Base-by-base conservation (phyloP, 352 stramenopile species). In the Phytophthora macrochlamydospora region DNA sequence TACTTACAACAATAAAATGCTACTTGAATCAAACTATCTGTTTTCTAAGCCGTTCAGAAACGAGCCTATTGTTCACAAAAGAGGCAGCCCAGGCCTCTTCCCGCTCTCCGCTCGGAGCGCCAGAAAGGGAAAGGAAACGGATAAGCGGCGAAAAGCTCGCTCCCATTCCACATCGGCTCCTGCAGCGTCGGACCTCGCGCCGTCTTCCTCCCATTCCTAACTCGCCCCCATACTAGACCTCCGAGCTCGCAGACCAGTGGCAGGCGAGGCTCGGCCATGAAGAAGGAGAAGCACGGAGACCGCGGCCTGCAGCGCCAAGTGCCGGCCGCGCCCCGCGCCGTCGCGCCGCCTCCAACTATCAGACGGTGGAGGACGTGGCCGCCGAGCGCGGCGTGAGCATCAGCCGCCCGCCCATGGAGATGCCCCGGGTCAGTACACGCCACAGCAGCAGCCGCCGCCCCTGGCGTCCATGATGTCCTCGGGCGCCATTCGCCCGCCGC, bases 281-380 rank as follows among this genome's bases (percentile, higher is more conserved):
- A 72, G 59, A 69, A 72, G 35, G 51, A 73, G 31, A 73, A 73
- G 28, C 49, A 54, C 14, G 49, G 43, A 9, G 60, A 66, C 24
- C 31, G 56, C 32, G 57, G 56, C 28, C 29, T 73, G 56, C 64
- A 73, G 56, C 69, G 64, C 31, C 64, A 76, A 56, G 31, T 59
- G 38, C 65, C 69, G 14, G 64, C 59, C 31, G 61, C 55, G 46
- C 56, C 43, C 74, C 71, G 42, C 82, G 85, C 3, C 80, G 85
- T 2, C 85, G 85, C 48, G 83, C 85, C 37, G 31, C 69, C 29
- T 94, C 86, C 56, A 94, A 94, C 70, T 94, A 94, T 69, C 86
- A 94, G 73, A 90, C 75, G 43, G 71, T 94, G 9, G 82, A 92
- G 49, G 83, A 91, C 70, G 75, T 79, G 31, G 78, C 62, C 54